These are phyloP conservation scores for Backusella australiensis DNA, from an alignment of 192 early-diverging fungal genomes.

Conservation along the genomic window DNA sequence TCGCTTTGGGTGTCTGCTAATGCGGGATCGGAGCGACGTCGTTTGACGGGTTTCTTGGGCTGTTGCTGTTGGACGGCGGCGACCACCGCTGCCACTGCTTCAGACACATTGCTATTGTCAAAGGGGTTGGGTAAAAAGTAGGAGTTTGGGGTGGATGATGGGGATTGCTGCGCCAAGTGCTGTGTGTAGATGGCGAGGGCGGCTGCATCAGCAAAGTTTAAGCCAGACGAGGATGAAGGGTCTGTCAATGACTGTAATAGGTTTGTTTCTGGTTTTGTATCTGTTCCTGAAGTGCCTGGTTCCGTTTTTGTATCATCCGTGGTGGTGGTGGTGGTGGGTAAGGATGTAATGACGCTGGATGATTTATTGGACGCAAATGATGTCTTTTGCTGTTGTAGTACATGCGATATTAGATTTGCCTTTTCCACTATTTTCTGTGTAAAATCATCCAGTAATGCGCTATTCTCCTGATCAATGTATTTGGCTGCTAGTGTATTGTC, in stretches of 20 bases:
- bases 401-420: conserved; percentile 15
- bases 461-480: conserved; percentile 28
- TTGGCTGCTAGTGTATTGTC: conserved; percentile 33
- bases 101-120: conserved; percentile 6
- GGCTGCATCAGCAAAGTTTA: conserved; percentile 27
- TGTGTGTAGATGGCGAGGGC: conserved; percentile 31
- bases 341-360: background rate
- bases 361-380: background rate
- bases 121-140: conserved; percentile 23
- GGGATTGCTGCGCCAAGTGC: conserved; percentile 16
- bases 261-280: background rate
- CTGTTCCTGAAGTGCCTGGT: background rate
- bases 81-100: conserved; percentile 20
- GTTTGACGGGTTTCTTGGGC: background rate
- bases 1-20: conserved; percentile 22
- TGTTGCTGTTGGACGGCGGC: conserved; percentile 12
- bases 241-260: background rate
- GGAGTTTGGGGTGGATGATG: background rate
- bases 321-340: background rate
- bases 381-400: background rate
- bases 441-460: conserved; percentile 21
- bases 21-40: conserved; percentile 17
- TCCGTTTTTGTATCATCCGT: background rate
- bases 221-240: background rate
- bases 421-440: conserved; percentile 27